phyloP scores from a whole-genome alignment of 2,329 filamentous ascomycete species.

The Xylaria multiplex region DNA sequence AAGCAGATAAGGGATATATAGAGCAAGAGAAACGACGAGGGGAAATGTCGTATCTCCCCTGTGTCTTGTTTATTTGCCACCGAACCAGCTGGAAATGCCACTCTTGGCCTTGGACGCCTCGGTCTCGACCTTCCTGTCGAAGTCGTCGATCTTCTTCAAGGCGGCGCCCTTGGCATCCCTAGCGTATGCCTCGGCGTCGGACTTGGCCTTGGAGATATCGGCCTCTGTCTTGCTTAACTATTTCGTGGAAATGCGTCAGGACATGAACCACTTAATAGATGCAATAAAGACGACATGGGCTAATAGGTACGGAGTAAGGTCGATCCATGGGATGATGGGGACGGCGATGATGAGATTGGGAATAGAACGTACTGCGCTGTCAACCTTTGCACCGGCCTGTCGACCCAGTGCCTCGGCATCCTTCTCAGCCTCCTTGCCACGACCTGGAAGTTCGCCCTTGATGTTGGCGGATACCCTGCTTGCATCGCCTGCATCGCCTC shows the following conservation, averaged over 20 bases:
- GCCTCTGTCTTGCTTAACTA: conserved; percentile 71
- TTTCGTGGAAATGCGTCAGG: conserved; percentile 36
- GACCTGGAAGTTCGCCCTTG: conserved; percentile 72
- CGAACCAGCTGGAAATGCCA: conserved; percentile 87
- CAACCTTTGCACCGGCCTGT: conserved; percentile 72
- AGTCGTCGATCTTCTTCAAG: conserved; percentile 79
- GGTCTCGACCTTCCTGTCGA: conserved; percentile 84
- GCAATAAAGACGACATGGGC: not conserved
- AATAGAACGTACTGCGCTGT: conserved; percentile 69
- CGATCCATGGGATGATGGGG: not conserved
- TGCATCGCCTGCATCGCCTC: conserved; percentile 72
- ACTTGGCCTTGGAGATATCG: conserved; percentile 70
- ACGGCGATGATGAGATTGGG: not conserved
- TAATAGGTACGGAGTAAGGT: not conserved
- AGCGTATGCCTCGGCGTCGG: conserved; percentile 66
- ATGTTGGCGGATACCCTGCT: conserved; percentile 73
- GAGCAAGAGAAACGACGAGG: not conserved
- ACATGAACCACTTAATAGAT: too few species aligned
- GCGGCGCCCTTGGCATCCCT: conserved; percentile 72
- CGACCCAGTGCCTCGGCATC: conserved; percentile 70
- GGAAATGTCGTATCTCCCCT: not conserved
- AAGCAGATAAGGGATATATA: conserved; percentile 4
- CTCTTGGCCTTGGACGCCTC: conserved; percentile 84
- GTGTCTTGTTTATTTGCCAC: conserved; percentile 64
- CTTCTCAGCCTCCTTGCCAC: conserved; percentile 70